A percentile compares a stretch with the other conserved stretches of the same genome.
Evolutionary conservation across 495 filamentous ascomycete genomes (phyloP).

Genomic region (Parachaetomium inaequale): DNA sequence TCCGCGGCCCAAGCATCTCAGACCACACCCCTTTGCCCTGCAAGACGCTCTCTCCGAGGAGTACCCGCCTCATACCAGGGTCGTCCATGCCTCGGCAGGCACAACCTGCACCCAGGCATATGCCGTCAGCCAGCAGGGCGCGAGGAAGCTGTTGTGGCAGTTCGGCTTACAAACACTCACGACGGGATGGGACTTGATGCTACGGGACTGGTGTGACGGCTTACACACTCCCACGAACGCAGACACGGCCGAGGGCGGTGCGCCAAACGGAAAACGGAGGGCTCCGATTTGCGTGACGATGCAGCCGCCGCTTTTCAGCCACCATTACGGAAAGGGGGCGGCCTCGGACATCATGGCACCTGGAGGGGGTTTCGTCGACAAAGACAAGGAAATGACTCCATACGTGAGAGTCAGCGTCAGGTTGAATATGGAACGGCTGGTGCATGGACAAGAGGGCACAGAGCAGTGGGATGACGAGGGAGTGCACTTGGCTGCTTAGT

Average conservation of each 20-base stretch:
- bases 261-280: neutral
- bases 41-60: constrained; percentile 35
- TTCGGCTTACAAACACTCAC: constrained; percentile 39
- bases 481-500: neutral
- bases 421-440: constrained; percentile 40
- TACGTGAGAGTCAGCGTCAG: constrained; percentile 46
- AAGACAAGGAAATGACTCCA: constrained; percentile 41
- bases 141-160: constrained; percentile 41
- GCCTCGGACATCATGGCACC: constrained; percentile 44
- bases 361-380: constrained; percentile 43
- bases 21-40: constrained; percentile 44
- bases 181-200: constrained; percentile 44
- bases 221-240: constrained; percentile 4
- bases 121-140: constrained; percentile 44
- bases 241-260: neutral
- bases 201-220: constrained; percentile 47
- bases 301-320: constrained; percentile 48
- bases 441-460: constrained; percentile 29
- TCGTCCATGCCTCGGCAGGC: constrained; percentile 40
- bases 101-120: constrained; percentile 48
- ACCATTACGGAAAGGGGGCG: constrained; percentile 38
- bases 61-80: constrained; percentile 43
- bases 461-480: constrained; percentile 42
- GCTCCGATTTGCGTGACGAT: constrained; percentile 42
- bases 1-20: constrained; percentile 38